phyloP scores from a whole-genome alignment of 345 rosid genomes.

The Syzygium aqueum region DNA sequence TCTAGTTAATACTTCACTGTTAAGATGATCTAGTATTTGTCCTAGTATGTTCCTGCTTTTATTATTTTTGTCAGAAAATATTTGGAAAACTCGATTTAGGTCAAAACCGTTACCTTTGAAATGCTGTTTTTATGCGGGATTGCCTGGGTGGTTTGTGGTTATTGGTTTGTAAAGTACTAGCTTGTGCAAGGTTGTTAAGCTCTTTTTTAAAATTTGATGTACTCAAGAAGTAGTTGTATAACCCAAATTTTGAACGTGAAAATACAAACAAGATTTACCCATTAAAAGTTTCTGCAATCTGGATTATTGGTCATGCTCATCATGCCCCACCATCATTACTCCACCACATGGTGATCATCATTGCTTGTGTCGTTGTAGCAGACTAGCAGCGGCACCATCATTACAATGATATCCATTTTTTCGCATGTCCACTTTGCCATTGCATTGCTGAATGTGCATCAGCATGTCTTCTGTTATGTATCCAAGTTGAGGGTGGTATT shows the following conservation, averaged over 20 bases:
- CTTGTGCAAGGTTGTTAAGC: not conserved
- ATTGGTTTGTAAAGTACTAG: not conserved
- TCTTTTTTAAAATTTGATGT: not conserved
- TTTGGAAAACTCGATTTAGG: not conserved
- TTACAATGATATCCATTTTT: not conserved
- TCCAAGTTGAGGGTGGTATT: not conserved
- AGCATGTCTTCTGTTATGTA: not conserved
- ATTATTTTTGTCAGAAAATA: not conserved
- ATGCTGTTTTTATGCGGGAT: not conserved
- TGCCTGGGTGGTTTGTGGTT: not conserved
- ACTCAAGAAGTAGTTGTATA: not conserved
- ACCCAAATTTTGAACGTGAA: not conserved
- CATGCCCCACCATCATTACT: not conserved
- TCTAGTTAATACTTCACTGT: not conserved
- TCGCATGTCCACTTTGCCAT: not conserved
- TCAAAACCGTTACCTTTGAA: not conserved
- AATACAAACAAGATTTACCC: not conserved
- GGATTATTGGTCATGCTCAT: not conserved
- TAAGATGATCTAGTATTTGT: not conserved
- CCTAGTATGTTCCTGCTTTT: not conserved
- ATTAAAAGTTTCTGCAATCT: not conserved
- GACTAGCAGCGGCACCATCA: not conserved
- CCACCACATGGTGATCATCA: not conserved
- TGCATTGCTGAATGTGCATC: not conserved
- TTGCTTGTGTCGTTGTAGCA: not conserved